phyloP scores from a whole-genome alignment of 1,139 yeast species.

The Taphrina confusa region DNA sequence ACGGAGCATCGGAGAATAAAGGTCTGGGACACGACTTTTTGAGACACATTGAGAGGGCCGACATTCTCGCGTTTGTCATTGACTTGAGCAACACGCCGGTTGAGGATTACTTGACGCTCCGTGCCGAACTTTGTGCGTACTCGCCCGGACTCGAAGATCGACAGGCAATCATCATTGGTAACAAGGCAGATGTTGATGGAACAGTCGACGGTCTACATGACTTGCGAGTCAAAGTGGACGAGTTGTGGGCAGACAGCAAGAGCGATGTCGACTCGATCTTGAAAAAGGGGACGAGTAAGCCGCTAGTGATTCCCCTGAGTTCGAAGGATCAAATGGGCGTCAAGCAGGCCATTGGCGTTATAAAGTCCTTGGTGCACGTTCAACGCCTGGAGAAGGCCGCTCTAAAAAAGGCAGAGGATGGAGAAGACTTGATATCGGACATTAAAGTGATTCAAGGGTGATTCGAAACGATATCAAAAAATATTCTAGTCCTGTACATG shows the following conservation, averaged over 20 bases:
- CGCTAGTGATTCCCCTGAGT: slow-evolving; percentile 23
- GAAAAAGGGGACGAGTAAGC: too few relatives aligned
- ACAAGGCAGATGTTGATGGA: slow-evolving; percentile 34
- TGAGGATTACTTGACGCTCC: slow-evolving; percentile 26
- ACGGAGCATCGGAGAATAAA: slow-evolving; percentile 75
- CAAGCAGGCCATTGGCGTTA: slow-evolving; percentile 24
- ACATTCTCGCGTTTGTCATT: slow-evolving; percentile 83
- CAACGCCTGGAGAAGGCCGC: not conserved
- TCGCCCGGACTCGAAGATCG: slow-evolving; percentile 19
- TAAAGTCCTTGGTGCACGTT: slow-evolving; percentile 16
- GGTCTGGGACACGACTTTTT: slow-evolving; percentile 95
- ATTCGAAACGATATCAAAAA: not conserved
- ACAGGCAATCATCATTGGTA: slow-evolving; percentile 28
- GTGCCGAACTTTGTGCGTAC: slow-evolving; percentile 32
- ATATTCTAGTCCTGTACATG: too few relatives aligned
- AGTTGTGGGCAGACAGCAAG: too few relatives aligned
- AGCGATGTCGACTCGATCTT: too few relatives aligned
- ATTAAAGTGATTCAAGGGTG: slow-evolving; percentile 15
- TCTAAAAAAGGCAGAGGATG: not conserved
- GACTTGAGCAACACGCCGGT: slow-evolving; percentile 50
- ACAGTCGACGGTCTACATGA: slow-evolving; percentile 13
- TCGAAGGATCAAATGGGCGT: slow-evolving; percentile 34
- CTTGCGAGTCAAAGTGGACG: slow-evolving; percentile 10
- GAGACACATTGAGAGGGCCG: slow-evolving; percentile 87
- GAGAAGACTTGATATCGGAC: not conserved